Conservation (phyloP, 352 stramenopile genomes). For the Phytophthora cajani region DNA sequence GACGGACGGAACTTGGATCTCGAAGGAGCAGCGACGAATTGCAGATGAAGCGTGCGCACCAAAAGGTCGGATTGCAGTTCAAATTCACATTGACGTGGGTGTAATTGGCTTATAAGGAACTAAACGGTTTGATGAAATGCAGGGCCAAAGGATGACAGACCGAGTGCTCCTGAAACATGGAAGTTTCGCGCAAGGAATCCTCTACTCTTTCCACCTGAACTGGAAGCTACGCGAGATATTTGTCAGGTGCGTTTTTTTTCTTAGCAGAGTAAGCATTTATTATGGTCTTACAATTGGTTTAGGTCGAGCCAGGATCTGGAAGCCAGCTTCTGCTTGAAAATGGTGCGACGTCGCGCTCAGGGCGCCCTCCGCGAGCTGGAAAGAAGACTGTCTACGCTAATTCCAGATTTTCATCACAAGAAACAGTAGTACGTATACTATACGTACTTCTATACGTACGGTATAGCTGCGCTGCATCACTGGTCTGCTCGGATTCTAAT, state of each 20-base stretch:
- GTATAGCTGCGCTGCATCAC: background rate
- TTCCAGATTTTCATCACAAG: conserved; percentile 59
- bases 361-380: conserved; percentile 37
- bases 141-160: conserved; percentile 67
- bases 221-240: conserved; percentile 62
- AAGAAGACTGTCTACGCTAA: conserved; percentile 78
- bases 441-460: no score
- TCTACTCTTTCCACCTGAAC: conserved; percentile 78
- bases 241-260: conserved; percentile 50
- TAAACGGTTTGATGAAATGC: conserved; percentile 1
- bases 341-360: conserved; percentile 25
- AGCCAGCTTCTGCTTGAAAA: conserved; percentile 56
- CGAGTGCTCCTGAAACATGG: conserved; percentile 77
- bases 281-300: background rate
- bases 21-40: conserved; percentile 61
- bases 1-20: conserved; percentile 76
- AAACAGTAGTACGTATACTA: conserved; percentile 29
- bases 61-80: conserved; percentile 44
- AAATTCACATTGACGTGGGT: background rate
- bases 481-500: background rate
- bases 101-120: background rate
- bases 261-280: background rate
- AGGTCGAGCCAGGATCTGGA: conserved; percentile 32
- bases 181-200: conserved; percentile 76
- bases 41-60: conserved; percentile 64